Conservation (phyloP, 179 eudicot species). For the Beta lomatogona region DNA sequence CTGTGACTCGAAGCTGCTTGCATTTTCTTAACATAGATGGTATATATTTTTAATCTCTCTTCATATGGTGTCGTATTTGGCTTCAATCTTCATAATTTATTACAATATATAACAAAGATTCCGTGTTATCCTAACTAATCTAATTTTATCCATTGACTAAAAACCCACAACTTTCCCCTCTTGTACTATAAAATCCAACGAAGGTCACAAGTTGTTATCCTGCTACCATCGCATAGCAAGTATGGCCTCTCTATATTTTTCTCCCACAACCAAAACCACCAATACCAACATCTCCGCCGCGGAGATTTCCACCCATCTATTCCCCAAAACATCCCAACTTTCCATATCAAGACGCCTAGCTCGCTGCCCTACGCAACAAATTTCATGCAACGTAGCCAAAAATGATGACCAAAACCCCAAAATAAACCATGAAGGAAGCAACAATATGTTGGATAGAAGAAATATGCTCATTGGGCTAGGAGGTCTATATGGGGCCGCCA, state of each 20-base stretch:
- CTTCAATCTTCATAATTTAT: background rate
- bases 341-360: conserved; percentile 16
- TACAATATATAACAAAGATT: background rate
- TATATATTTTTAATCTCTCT: background rate
- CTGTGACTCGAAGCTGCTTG: background rate
- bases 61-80: background rate
- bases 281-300: conserved; percentile 25
- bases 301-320: conserved; percentile 8
- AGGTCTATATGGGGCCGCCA: conserved; percentile 21
- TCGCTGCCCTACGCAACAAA: conserved; percentile 13
- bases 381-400: conserved; percentile 37
- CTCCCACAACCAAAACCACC: conserved; percentile 15
- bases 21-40: background rate
- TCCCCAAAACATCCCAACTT: conserved; percentile 39
- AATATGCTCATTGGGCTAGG: conserved; percentile 48
- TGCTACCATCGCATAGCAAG: background rate
- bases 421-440: background rate
- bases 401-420: conserved; percentile 28
- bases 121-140: background rate
- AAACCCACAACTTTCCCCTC: background rate
- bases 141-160: background rate
- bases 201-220: background rate
- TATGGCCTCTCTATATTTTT: conserved; percentile 37
- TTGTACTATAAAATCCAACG: background rate
- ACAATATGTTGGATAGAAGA: conserved; percentile 51